Evolutionary conservation across 108 stramenopile species (phyloP).

Genomic region (Cyclotella kingstonii): DNA sequence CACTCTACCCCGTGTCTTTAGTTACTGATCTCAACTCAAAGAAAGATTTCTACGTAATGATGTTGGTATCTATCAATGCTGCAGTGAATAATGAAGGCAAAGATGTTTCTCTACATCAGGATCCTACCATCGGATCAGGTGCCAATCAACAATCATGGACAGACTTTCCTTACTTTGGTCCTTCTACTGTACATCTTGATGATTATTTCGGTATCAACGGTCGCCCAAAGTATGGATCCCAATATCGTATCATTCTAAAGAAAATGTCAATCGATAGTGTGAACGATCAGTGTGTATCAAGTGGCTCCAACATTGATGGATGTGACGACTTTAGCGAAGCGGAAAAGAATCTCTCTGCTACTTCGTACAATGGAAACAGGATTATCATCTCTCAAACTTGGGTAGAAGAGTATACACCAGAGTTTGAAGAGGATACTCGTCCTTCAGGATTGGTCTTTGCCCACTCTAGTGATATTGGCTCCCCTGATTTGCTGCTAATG

Average conservation of each 20-base stretch:
- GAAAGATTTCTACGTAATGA: slow-evolving; percentile 36
- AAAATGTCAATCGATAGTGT: slow-evolving; percentile 31
- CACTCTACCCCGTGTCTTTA: slow-evolving; percentile 38
- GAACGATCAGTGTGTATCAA: slow-evolving; percentile 2
- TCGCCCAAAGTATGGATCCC: slow-evolving; percentile 32
- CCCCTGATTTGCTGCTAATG: slow-evolving; percentile 36
- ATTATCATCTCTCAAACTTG: slow-evolving; percentile 32
- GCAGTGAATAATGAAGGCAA: slow-evolving; percentile 6
- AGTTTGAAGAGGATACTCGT: slow-evolving; percentile 36
- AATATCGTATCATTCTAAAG: slow-evolving; percentile 33
- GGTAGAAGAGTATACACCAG: slow-evolving; percentile 34
- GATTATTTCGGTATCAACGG: slow-evolving; percentile 30
- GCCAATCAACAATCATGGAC: slow-evolving; percentile 35
- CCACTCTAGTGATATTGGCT: slow-evolving; percentile 11
- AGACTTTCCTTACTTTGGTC: slow-evolving; percentile 16
- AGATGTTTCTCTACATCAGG: slow-evolving; percentile 9
- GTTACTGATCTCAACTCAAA: slow-evolving; percentile 37
- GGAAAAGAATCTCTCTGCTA: slow-evolving; percentile 23
- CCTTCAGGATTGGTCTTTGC: slow-evolving; percentile 41
- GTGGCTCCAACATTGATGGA: not conserved
- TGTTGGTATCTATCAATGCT: slow-evolving; percentile 22
- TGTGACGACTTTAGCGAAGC: slow-evolving; percentile 6
- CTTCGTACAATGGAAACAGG: slow-evolving; percentile 8
- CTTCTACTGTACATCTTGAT: slow-evolving; percentile 1
- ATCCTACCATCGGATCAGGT: slow-evolving; percentile 40